A percentile compares a stretch with the other conserved stretches of the same genome.
These are phyloP conservation scores for Rosa persica DNA, from an alignment of 306 rosid species.

Conservation along the genomic window DNA sequence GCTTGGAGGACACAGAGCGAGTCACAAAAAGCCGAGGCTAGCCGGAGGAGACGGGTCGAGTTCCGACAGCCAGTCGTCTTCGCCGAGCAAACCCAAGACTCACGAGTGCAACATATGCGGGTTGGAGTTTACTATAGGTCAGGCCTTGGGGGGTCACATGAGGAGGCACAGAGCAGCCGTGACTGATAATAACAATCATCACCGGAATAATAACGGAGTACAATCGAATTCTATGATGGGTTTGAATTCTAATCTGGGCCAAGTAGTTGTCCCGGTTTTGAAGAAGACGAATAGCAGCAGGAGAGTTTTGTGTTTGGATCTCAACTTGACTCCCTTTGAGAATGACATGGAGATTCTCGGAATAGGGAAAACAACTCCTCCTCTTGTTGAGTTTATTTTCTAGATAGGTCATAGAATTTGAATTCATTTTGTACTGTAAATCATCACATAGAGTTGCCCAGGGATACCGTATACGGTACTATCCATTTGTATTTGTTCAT, in stretches of 20 bases:
- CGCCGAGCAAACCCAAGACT: constrained; percentile 69
- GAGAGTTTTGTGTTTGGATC: constrained; percentile 64
- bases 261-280: constrained; percentile 23
- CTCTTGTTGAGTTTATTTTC: constrained; percentile 50
- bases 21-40: constrained; percentile 85
- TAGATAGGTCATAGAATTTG: constrained; percentile 19
- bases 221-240: neutral
- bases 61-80: constrained; percentile 35
- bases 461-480: constrained; percentile 1
- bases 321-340: constrained; percentile 91
- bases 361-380: constrained; percentile 49
- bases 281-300: constrained; percentile 34
- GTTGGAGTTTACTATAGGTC: constrained; percentile 84
- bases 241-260: constrained; percentile 8
- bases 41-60: constrained; percentile 30
- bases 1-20: constrained; percentile 94
- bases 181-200: constrained; percentile 11
- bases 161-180: constrained; percentile 70
- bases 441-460: constrained; percentile 11
- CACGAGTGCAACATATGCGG: constrained; percentile 93
- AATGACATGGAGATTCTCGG: constrained; percentile 67
- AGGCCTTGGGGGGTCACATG: constrained; percentile 98
- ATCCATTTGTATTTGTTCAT: constrained; percentile 17
- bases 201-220: neutral
- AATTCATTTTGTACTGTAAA: constrained; percentile 8